Conservation (phyloP, 257 asterid genomes). For the Haberlea rhodopensis region DNA sequence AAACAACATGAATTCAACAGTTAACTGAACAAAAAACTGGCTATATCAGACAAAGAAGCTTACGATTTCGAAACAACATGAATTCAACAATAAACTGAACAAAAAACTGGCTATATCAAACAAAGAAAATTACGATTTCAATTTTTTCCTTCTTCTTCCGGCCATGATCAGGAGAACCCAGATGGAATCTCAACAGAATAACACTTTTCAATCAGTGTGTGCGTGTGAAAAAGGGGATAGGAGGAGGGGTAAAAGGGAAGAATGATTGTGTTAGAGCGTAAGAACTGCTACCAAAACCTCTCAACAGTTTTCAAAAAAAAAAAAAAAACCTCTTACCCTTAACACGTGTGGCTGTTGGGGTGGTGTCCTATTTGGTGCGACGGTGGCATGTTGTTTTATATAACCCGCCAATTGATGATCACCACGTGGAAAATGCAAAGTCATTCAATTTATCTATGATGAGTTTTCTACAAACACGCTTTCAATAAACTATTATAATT, state of each 20-base stretch:
- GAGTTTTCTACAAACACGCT: no score
- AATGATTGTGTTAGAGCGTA: neutral
- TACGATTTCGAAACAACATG: no score
- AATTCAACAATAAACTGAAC: no score
- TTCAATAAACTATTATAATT: no score
- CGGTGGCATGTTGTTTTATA: no score
- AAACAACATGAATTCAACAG: neutral
- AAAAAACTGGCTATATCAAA: neutral
- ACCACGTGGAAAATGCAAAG: no score
- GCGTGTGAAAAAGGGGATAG: neutral
- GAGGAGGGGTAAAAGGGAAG: neutral
- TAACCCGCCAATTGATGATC: no score
- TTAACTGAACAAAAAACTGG: neutral
- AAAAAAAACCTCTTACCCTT: no score
- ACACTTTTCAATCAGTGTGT: neutral
- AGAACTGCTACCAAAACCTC: neutral
- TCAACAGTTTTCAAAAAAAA: no score
- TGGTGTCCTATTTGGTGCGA: neutral
- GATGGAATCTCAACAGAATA: neutral
- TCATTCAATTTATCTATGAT: no score
- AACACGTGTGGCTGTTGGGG: conserved; percentile 1
- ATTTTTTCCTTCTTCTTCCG: neutral
- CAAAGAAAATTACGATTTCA: neutral
- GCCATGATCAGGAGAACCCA: conserved; percentile 12
- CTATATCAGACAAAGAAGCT: no score